Conservation (phyloP, 1,139 yeast species). For the Candida sanyaensis region DNA sequence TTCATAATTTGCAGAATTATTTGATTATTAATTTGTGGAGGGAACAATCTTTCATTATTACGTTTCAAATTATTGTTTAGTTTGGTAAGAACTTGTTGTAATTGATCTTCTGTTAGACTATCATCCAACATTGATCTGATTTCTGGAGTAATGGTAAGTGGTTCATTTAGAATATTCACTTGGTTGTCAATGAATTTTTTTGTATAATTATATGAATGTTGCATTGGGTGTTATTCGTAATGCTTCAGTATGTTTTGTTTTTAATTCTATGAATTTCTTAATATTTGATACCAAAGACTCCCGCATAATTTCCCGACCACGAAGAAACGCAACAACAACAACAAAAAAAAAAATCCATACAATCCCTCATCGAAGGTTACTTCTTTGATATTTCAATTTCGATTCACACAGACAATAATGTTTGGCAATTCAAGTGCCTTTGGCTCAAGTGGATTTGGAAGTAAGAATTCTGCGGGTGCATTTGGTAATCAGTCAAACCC, state of each 20-base stretch:
- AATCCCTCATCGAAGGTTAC: no score
- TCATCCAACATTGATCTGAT: slow-evolving; percentile 16
- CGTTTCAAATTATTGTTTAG: slow-evolving; percentile 30
- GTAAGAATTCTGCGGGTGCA: slow-evolving; percentile 11
- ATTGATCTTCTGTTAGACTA: slow-evolving; percentile 19
- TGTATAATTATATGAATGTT: slow-evolving; percentile 25
- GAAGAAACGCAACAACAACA: no score
- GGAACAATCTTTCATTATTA: slow-evolving; percentile 30
- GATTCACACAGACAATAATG: not conserved
- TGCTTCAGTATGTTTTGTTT: not conserved
- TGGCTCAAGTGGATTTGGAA: slow-evolving; percentile 22
- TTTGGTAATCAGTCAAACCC: slow-evolving; percentile 14
- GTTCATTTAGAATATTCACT: slow-evolving; percentile 25
- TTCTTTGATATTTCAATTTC: not conserved
- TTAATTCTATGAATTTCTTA: not conserved
- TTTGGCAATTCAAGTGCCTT: slow-evolving; percentile 6
- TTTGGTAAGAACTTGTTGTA: slow-evolving; percentile 26
- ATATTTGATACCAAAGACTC: not conserved
- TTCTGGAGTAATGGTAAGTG: slow-evolving; percentile 21
- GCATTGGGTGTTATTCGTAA: slow-evolving; percentile 10
- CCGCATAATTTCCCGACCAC: no score
- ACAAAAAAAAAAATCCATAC: no score
- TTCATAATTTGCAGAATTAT: slow-evolving; percentile 38
- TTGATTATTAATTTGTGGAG: slow-evolving; percentile 35
- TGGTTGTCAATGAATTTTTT: slow-evolving; percentile 33